Base-by-base conservation (phyloP, 2,329 filamentous ascomycete species). In the Acarospora socialis region DNA sequence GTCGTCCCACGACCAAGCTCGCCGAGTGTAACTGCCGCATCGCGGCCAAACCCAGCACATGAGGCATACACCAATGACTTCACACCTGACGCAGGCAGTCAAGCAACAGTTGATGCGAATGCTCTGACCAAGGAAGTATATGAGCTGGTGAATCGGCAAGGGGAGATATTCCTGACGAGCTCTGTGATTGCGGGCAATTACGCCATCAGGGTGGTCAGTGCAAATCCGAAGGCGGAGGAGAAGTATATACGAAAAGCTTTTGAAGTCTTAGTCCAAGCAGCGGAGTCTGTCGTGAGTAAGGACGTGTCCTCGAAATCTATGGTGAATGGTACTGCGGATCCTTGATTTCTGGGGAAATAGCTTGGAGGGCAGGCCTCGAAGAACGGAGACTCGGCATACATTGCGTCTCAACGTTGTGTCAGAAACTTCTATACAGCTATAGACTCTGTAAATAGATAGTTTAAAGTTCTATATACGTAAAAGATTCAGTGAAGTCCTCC, bases 81-180 rank as follows among this genome's bases (percentile, higher is more conserved):
- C 32, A 49, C 40, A 32, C 41, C 47, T 0, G 48, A 55, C 30
- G 55, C 50, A 0, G 48, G 51, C 14, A 51, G 53, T 8, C 46
- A 55, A 37, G 52, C 55, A n/a, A 50, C 63, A 16, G 66, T 71
- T 34, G 63, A 68, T 37, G 65, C 70, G 8, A 83, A 90, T 43
- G 59, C 56, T 13, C 48, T 80, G 7, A 92, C 84, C 1, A 78
- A 78, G 54, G 65, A 67, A 34, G 70, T 92, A 8, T 87, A 81
- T 46, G 79, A 90, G 46, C 54, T 62, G 15, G 68, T 93, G 17
- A 87, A 92, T 46, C 61, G 63, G 3, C 61, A 68, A 5, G 82
- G 82, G 1, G 73, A 82, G 53, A 79, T 92, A 34, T 94, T 82
- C 55, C 59, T 94, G 15, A 94, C 84, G 0, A 77, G 74, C 24